These are phyloP conservation scores for Brassica napus DNA, from an alignment of 345 rosid genomes.

Conservation along the genomic window Da-Ae NC_063442.1:39975501-39976000, in stretches of 20 bases:
- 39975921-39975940: no score
- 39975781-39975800: background rate
- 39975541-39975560: constrained; percentile 80
- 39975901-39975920: no score
- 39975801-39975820: background rate
- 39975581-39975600: constrained; percentile 90
- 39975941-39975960: no score
- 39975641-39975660: constrained; percentile 62
- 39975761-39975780: background rate
- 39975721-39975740: background rate
- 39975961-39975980: no score
- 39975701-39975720: constrained; percentile 2
- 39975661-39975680: background rate
- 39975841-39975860: no score
- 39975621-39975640: constrained; percentile 74
- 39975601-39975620: constrained; percentile 94
- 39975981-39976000: no score
- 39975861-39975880: no score
- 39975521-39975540: constrained; percentile 94
- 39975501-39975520: constrained; percentile 98
- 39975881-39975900: no score
- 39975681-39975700: background rate
- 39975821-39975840: no score
- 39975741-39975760: background rate
- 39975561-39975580: constrained; percentile 92